Evolutionary conservation across 108 stramenopile species (phyloP).

Genomic region (Cyclotella sp.): DNA sequence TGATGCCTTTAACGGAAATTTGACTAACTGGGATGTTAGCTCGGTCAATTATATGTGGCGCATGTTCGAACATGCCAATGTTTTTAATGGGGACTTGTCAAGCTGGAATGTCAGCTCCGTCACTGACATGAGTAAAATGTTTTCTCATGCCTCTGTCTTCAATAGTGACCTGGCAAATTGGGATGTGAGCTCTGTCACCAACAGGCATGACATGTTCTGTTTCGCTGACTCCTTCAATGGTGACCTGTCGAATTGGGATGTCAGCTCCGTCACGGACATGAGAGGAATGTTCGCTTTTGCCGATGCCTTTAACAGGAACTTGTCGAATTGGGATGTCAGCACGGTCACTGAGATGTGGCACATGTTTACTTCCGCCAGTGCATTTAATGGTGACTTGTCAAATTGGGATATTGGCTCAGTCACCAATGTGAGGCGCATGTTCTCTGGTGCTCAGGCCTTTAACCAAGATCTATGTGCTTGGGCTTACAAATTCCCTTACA

Average conservation of each 20-base stretch:
- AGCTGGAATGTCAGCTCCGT: no score
- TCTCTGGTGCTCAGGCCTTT: not conserved
- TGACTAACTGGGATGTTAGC: no score
- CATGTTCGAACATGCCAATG: no score
- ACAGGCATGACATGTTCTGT: not conserved
- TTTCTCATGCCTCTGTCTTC: not conserved
- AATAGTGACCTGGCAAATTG: not conserved
- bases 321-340: not conserved
- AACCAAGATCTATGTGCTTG: no score
- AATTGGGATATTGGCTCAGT: not conserved
- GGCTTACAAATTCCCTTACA: no score
- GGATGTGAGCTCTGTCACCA: not conserved
- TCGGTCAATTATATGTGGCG: no score
- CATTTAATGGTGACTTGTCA: not conserved
- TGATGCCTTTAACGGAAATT: not conserved
- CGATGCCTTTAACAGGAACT: not conserved
- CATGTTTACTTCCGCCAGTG: not conserved
- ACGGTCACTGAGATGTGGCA: not conserved
- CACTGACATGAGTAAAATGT: no score
- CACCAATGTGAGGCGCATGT: not conserved
- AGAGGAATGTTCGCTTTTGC: not conserved
- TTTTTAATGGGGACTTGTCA: no score
- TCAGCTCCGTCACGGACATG: not conserved
- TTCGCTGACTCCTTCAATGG: not conserved
- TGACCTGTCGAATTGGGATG: not conserved